Base-by-base conservation (phyloP, 441 rosid genomes). In the Arabidopsis lyrata region DNA sequence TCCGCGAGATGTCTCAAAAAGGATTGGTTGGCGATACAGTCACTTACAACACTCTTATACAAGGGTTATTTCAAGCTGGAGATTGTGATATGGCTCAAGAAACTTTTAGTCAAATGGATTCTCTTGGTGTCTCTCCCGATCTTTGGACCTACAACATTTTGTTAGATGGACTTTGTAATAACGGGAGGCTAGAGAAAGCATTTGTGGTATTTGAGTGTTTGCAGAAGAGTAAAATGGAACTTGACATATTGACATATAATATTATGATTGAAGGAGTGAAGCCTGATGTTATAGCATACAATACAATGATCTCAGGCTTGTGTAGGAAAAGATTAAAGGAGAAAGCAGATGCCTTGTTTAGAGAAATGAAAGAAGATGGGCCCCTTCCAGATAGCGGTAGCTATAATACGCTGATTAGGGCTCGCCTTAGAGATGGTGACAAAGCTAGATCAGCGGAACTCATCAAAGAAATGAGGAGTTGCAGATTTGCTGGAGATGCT, bases 331-430 rank as follows among this genome's bases (percentile, higher is more conserved):
- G 53, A 0, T 11, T 58, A 24, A 8, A 27, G 24, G 2, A 24
- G 0, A 48, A 60, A 62, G 72, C 74, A 3, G 5, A 20, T n/a
- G 74, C 53, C 42, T 59, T 65, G 48, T 22, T 50, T 0, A 50
- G 6, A 1, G 2, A 49, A 35, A 65, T 65, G 70, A 36, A 66
- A 50, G 63, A 54, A 57, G 65, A 63, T 3, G 68, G 76, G 20
- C 49, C 60, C 65, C 34, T 24, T 1, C 83, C 86, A 12, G 5
- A 77, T 3, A 34, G 18, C 3, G n/a, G 36, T 14, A 24, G 27
- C 0, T 66, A 66, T 22, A 50, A 66, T 66, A 22, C 59, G 0
- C 58, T 65, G 3, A 65, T 65, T 0, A 20, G 58, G 45, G 58
- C 58, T 14, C 5, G 0, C 0, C 50, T 66, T 15, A 53, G 62